Evolutionary conservation across 345 rosid genomes (phyloP).

Genomic region (Hirschfeldia incana): DNA sequence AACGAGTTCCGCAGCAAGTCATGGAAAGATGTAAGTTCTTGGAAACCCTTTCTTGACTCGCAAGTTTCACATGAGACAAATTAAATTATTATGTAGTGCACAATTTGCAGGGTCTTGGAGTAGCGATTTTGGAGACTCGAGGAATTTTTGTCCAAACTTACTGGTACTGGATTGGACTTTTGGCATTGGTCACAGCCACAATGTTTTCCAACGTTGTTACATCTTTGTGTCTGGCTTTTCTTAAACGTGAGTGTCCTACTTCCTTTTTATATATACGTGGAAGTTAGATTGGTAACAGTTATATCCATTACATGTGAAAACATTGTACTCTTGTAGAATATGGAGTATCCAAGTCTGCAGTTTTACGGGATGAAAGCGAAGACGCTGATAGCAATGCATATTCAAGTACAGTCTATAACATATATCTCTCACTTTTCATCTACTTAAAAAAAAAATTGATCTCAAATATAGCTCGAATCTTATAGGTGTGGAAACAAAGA

Average conservation of each 20-base stretch:
- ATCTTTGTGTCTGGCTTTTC: slow-evolving; percentile 50
- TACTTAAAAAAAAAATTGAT: background rate
- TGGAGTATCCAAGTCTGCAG: slow-evolving; percentile 43
- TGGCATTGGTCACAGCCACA: slow-evolving; percentile 46
- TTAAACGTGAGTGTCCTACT: slow-evolving; percentile 48
- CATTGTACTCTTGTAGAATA: slow-evolving; percentile 36
- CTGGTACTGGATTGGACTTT: slow-evolving; percentile 73
- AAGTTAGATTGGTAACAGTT: background rate
- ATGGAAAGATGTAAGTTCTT: slow-evolving; percentile 46
- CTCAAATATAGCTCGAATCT: background rate
- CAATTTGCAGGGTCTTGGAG: slow-evolving; percentile 44
- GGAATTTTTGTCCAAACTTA: slow-evolving; percentile 50
- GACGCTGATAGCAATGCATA: slow-evolving; percentile 3
- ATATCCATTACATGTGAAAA: background rate
- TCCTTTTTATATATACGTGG: background rate
- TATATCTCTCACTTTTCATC: background rate
- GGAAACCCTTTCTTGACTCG: background rate
- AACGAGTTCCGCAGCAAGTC: slow-evolving; percentile 59
- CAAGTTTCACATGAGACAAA: background rate
- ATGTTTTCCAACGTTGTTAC: slow-evolving; percentile 49
- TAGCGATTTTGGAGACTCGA: slow-evolving; percentile 45
- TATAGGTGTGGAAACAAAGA: background rate
- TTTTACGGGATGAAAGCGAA: slow-evolving; percentile 25
- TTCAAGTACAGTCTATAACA: background rate
- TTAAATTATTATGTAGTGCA: background rate